These are phyloP conservation scores for Aspergillus arachidicola DNA, from an alignment of 2,329 filamentous ascomycete genomes.

Conservation along the genomic window DNA sequence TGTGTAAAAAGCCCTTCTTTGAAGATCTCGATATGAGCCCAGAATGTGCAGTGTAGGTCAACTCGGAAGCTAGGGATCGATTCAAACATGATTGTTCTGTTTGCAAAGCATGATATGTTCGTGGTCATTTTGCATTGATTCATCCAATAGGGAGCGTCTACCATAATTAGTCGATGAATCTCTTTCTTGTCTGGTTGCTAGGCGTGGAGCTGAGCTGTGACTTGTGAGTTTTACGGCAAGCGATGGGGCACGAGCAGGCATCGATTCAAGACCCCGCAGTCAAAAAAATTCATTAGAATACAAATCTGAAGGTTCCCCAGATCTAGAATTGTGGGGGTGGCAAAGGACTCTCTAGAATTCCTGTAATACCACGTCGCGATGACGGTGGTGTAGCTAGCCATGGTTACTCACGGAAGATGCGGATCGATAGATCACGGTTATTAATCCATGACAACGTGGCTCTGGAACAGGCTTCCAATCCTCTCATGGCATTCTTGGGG, in stretches of 20 bases:
- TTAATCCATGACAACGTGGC: not conserved
- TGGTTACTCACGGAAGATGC: not conserved
- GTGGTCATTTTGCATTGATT: not conserved
- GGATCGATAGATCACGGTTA: not conserved
- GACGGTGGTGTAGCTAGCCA: not conserved
- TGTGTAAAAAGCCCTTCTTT: conserved; percentile 1
- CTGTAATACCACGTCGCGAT: not conserved
- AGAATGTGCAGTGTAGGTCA: not conserved
- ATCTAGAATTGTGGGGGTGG: not conserved
- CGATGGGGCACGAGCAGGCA: not conserved
- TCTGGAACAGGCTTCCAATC: not conserved
- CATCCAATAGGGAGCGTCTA: not conserved
- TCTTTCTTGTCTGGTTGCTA: too few species aligned
- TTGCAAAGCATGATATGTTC: not conserved
- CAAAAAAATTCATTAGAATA: not conserved
- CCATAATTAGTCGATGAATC: too few species aligned
- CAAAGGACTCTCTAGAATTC: not conserved
- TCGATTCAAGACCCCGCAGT: not conserved
- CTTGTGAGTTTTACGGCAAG: not conserved
- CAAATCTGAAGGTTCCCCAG: not conserved
- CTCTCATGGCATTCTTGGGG: too few species aligned
- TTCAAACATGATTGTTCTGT: not conserved
- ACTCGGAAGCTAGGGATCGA: not conserved
- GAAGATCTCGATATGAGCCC: not conserved
- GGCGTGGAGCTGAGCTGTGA: not conserved